Conservation (phyloP, 2,329 filamentous ascomycete species). For the Bipolaris zeicola region DNA sequence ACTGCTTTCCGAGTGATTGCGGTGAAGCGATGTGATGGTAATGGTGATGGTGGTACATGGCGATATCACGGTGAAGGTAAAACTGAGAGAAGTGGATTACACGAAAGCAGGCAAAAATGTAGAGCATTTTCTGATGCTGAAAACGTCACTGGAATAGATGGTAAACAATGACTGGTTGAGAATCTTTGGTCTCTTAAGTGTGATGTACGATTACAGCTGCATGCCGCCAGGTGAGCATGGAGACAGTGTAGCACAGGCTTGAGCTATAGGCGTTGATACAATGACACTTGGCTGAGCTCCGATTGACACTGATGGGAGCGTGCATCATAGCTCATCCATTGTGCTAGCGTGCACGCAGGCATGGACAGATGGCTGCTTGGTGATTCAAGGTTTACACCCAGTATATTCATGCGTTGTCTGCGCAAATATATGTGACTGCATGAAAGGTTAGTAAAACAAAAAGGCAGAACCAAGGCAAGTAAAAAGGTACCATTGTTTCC, state of each 20-base stretch:
- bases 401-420: conserved; percentile 32
- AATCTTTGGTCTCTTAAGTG: not conserved
- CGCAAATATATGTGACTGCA: conserved; percentile 41
- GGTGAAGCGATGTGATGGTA: not conserved
- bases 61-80: not conserved
- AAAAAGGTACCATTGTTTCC: conserved; percentile 81
- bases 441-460: conserved; percentile 14
- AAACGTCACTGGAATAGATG: not conserved
- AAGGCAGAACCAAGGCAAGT: not conserved
- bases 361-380: not conserved
- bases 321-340: not conserved
- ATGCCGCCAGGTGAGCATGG: not conserved
- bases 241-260: not conserved
- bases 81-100: not conserved
- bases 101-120: not conserved
- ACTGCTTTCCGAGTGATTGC: not conserved
- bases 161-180: not conserved
- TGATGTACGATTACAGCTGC: not conserved
- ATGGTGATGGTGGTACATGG: not conserved
- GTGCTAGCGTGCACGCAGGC: not conserved
- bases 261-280: not conserved
- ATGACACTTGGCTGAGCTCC: conserved; percentile 3
- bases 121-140: not conserved
- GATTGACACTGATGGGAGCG: not conserved
- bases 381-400: not conserved